These are phyloP conservation scores for Solanum gandarillasii DNA, from an alignment of 257 asterid genomes.

Conservation along the genomic window DNA sequence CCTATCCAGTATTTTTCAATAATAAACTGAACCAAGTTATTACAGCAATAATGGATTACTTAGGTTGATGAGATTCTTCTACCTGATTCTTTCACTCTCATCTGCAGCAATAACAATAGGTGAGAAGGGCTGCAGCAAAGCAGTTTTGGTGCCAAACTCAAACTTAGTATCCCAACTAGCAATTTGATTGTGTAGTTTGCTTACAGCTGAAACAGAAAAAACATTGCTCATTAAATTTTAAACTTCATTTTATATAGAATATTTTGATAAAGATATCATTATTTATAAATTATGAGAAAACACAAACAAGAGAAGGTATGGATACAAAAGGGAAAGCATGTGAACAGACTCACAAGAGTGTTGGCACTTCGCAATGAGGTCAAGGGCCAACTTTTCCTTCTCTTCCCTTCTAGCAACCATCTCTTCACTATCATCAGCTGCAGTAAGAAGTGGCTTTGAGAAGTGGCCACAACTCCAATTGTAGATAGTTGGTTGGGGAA, in stretches of 20 bases:
- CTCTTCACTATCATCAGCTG: constrained; percentile 79
- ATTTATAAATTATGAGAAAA: background rate
- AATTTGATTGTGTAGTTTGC: constrained; percentile 76
- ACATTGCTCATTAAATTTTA: background rate
- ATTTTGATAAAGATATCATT: background rate
- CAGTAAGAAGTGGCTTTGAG: constrained; percentile 94
- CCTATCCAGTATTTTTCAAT: background rate
- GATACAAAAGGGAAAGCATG: background rate
- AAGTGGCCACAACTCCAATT: constrained; percentile 97
- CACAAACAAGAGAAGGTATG: background rate
- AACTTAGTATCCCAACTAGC: constrained; percentile 98
- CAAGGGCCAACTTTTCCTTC: constrained; percentile 73
- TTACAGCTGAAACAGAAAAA: constrained; percentile 46
- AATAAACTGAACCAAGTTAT: background rate
- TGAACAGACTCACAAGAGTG: constrained; percentile 53
- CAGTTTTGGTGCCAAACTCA: constrained; percentile 71
- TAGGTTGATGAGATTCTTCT: constrained; percentile 5
- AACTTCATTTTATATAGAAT: background rate
- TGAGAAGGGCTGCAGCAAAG: constrained; percentile 79
- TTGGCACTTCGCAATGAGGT: constrained; percentile 79
- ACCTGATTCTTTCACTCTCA: constrained; percentile 87
- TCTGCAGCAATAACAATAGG: constrained; percentile 88
- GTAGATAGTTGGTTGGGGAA: constrained; percentile 87
- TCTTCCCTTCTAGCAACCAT: constrained; percentile 72
- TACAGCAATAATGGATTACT: background rate